Conservation (phyloP, 2,329 filamentous ascomycete genomes). For the Clarireedia sp. region DNA sequence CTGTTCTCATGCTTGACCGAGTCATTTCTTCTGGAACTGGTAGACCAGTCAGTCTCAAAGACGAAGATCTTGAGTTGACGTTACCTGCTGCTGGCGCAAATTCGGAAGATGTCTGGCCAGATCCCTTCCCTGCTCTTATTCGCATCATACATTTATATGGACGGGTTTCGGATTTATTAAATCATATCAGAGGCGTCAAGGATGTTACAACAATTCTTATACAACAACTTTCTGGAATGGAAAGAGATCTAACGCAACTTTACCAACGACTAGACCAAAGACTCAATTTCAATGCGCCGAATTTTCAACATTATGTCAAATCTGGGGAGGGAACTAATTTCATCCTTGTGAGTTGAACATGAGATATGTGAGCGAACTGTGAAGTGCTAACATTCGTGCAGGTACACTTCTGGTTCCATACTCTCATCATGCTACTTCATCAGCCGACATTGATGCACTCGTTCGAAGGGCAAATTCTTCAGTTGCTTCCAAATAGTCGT, state of each 20-base stretch:
- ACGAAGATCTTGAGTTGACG: constrained; percentile 76
- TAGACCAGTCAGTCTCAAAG: constrained; percentile 71
- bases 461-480: constrained; percentile 60
- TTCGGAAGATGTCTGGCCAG: constrained; percentile 50
- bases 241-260: constrained; percentile 63
- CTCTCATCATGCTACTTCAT: constrained; percentile 75
- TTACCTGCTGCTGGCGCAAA: constrained; percentile 53
- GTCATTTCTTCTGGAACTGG: constrained; percentile 85
- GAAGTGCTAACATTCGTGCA: constrained; percentile 63
- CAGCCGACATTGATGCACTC: constrained; percentile 76
- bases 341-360: constrained; percentile 64
- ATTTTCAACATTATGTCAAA: constrained; percentile 79
- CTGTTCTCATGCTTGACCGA: constrained; percentile 78
- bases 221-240: constrained; percentile 66
- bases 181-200: constrained; percentile 65
- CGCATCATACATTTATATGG: constrained; percentile 83
- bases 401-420: constrained; percentile 77
- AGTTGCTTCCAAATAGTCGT: constrained; percentile 71
- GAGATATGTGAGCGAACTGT: constrained; percentile 46
- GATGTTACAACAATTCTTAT: constrained; percentile 71
- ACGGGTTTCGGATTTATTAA: constrained; percentile 74
- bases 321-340: constrained; percentile 79
- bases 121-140: constrained; percentile 72
- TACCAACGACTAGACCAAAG: constrained; percentile 67
- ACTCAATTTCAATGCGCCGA: constrained; percentile 75